Percentiles rank a stretch among this genome's conserved stretches.
Conservation (phyloP, 2,329 filamentous ascomycete genomes). For the Trichoderma atroviride region DNA sequence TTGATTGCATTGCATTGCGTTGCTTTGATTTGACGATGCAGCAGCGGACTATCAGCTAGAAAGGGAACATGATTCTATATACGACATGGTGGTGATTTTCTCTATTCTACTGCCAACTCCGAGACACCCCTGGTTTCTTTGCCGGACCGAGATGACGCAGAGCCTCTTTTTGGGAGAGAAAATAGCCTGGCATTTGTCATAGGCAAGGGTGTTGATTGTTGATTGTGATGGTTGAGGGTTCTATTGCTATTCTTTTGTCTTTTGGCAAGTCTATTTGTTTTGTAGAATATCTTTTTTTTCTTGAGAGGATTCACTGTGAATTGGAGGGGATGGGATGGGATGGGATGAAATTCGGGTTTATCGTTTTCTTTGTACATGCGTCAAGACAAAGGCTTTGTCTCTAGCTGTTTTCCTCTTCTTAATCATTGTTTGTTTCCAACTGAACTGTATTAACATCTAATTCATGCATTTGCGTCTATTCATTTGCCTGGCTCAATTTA, state of each 20-base stretch:
- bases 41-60: neutral
- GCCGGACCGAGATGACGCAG: conserved; percentile 6
- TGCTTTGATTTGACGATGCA: neutral
- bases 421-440: neutral
- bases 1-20: neutral
- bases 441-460: neutral
- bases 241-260: neutral
- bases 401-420: neutral
- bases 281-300: neutral
- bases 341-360: no score
- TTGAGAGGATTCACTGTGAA: neutral
- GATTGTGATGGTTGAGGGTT: neutral
- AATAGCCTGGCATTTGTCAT: neutral
- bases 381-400: neutral
- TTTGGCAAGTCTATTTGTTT: neutral
- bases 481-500: neutral
- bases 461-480: neutral
- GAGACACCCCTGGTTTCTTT: neutral
- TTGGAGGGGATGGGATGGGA: neutral
- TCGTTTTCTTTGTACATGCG: no score
- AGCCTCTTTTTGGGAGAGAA: neutral
- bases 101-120: neutral
- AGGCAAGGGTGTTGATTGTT: neutral
- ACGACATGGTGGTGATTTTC: neutral
- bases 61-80: neutral